These are phyloP conservation scores for Casuarina equisetifolia DNA, from an alignment of 306 rosid species.

Conservation along the genomic window DNA sequence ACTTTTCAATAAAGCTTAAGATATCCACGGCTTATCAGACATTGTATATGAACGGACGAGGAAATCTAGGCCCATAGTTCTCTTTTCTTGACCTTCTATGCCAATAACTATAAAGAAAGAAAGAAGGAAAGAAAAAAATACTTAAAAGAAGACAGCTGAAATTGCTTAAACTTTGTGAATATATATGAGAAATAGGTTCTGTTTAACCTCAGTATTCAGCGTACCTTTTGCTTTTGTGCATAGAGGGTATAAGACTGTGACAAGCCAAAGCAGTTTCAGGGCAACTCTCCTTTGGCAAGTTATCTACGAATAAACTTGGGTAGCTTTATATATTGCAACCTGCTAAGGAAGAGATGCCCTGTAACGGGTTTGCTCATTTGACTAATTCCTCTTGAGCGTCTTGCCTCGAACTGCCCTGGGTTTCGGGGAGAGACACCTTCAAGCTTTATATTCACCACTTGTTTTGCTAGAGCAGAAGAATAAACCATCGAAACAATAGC, in stretches of 20 bases:
- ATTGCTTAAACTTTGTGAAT: neutral
- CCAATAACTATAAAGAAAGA: too few relatives aligned
- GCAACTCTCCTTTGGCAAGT: slow-evolving; percentile 70
- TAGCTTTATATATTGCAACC: slow-evolving; percentile 2
- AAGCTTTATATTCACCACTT: slow-evolving; percentile 6
- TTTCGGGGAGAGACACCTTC: slow-evolving; percentile 6
- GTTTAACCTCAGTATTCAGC: neutral
- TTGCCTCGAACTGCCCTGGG: slow-evolving; percentile 4
- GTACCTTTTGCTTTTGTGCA: neutral
- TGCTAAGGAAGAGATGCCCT: slow-evolving; percentile 52
- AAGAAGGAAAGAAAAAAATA: too few relatives aligned
- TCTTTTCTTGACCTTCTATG: too few relatives aligned
- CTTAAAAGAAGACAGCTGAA: too few relatives aligned
- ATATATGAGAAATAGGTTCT: neutral
- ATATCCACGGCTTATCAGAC: too few relatives aligned
- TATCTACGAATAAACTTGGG: neutral
- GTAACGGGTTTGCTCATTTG: slow-evolving; percentile 35
- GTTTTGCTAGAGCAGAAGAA: slow-evolving; percentile 22
- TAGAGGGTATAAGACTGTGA: neutral
- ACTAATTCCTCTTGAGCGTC: neutral
- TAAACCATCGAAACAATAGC: slow-evolving; percentile 38
- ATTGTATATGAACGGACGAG: too few relatives aligned
- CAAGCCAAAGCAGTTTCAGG: slow-evolving; percentile 50
- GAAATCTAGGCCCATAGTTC: too few relatives aligned
- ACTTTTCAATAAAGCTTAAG: too few relatives aligned